phyloP scores from a whole-genome alignment of 176 grass and related monocot genomes.

The Pontederia paniculata region DNA sequence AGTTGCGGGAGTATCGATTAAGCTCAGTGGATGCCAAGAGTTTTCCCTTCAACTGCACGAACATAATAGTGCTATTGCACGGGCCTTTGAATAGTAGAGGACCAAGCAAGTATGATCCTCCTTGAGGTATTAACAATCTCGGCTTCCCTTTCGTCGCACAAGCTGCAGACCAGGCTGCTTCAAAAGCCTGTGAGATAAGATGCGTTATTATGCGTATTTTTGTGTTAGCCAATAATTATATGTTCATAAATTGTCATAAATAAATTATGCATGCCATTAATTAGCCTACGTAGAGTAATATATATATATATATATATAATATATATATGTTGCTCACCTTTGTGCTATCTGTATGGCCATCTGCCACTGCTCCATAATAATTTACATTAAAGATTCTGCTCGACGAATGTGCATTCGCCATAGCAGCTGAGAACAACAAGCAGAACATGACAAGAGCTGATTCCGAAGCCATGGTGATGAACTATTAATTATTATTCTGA shows the following conservation, averaged over 20 bases:
- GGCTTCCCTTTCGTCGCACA: constrained; percentile 24
- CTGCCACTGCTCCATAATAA: constrained; percentile 34
- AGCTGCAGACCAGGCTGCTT: constrained; percentile 45
- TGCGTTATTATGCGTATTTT: neutral
- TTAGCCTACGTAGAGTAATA: no score
- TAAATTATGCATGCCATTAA: no score
- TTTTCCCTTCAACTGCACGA: constrained; percentile 41
- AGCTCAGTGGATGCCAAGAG: constrained; percentile 49
- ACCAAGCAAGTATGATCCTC: constrained; percentile 36
- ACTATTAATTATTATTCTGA: neutral
- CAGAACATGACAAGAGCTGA: neutral
- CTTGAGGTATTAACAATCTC: constrained; percentile 34
- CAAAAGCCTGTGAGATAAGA: constrained; percentile 16
- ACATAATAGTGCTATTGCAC: constrained; percentile 32
- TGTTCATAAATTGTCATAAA: no score
- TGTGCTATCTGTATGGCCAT: constrained; percentile 42
- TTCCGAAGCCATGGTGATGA: neutral
- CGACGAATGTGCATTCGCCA: neutral
- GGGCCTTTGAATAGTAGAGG: constrained; percentile 30
- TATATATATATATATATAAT: no score
- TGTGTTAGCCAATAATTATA: neutral
- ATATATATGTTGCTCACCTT: constrained; percentile 15
- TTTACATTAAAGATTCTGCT: constrained; percentile 18
- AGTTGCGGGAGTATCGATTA: constrained; percentile 28
- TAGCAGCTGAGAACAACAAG: neutral